Percentiles rank a stretch among this genome's conserved stretches.
Evolutionary conservation across 768 basidiomycete genomes (phyloP).

Genomic region (Hericium coralloides): DNA sequence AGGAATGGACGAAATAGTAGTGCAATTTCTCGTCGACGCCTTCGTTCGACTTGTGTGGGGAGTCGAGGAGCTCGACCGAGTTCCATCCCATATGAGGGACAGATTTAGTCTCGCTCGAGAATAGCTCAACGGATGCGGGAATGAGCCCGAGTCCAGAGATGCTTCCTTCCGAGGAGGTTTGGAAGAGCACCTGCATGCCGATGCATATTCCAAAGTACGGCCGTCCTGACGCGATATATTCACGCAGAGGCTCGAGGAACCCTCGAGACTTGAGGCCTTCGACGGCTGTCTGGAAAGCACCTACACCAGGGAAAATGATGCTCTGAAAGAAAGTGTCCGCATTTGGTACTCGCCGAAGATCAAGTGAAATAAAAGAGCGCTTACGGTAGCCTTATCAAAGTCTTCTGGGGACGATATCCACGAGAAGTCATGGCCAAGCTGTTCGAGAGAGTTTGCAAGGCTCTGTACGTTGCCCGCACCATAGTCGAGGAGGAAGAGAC

Average conservation of each 20-base stretch:
- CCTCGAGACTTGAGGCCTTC: conserved; percentile 63
- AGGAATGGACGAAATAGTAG: conserved; percentile 99
- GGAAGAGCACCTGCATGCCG: conserved; percentile 94
- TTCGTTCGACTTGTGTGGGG: conserved; percentile 32
- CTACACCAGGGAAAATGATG: conserved; percentile 95
- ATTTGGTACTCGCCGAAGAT: conserved; percentile 7
- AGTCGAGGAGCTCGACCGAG: conserved; percentile 49
- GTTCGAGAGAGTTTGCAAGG: conserved; percentile 82
- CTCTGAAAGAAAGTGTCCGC: conserved; percentile 39
- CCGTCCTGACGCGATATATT: conserved; percentile 78
- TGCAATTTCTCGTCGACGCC: conserved; percentile 46
- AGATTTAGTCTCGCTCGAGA: conserved; percentile 64
- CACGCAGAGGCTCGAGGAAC: conserved; percentile 68
- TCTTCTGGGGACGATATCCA: conserved; percentile 83
- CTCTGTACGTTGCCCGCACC: conserved; percentile 94
- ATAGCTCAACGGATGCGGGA: conserved; percentile 69
- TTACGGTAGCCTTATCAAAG: conserved; percentile 82
- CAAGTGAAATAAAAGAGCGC: conserved; percentile 22
- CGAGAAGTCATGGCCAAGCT: conserved; percentile 77
- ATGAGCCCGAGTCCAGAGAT: conserved; percentile 76
- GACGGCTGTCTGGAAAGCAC: conserved; percentile 86
- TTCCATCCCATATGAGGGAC: conserved; percentile 99
- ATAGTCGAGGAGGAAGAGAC: conserved; percentile 88
- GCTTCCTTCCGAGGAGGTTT: conserved; percentile 67
- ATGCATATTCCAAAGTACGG: conserved; percentile 99